Conservation (phyloP, 2,329 filamentous ascomycete species). For the Colletotrichum chlorophyti region DNA sequence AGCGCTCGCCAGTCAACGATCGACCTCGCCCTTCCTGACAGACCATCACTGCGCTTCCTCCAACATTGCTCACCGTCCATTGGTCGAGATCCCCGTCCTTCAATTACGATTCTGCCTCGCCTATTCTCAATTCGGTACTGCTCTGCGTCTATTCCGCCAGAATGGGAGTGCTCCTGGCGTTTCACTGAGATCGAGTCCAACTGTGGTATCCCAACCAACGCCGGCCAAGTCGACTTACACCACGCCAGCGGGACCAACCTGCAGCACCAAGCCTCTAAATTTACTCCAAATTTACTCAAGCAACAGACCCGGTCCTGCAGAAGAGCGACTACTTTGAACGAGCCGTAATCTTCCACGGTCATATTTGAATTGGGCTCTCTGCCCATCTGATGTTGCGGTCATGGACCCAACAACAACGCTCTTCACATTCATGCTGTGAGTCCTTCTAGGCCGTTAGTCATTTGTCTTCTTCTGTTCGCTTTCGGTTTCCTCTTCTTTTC, state of each 20-base stretch:
- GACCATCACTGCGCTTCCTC: constrained; percentile 40
- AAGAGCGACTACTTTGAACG: constrained; percentile 2
- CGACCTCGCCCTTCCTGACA: constrained; percentile 27
- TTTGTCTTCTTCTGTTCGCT: constrained; percentile 25
- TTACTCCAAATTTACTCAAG: too few relatives aligned
- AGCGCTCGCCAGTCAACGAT: constrained; percentile 39
- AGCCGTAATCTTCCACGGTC: constrained; percentile 4
- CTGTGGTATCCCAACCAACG: constrained; percentile 18
- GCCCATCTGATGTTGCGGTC: constrained; percentile 14
- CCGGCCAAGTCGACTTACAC: constrained; percentile 25
- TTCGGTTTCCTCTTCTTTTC: constrained; percentile 29
- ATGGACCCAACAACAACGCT: constrained; percentile 62
- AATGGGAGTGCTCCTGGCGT: constrained; percentile 29
- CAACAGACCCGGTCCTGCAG: not conserved
- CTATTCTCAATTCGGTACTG: constrained; percentile 1
- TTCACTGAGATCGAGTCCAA: constrained; percentile 25
- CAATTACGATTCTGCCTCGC: constrained; percentile 32
- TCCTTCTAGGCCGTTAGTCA: constrained; percentile 39
- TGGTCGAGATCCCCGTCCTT: constrained; percentile 34
- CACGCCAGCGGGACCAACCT: constrained; percentile 14
- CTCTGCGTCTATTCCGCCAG: constrained; percentile 39
- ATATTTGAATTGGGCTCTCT: constrained; percentile 18
- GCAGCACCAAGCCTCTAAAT: constrained; percentile 11
- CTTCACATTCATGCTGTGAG: constrained; percentile 56
- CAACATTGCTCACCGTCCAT: constrained; percentile 31